Evolutionary conservation across 2,329 filamentous ascomycete genomes (phyloP).

Genomic region (Epichloe hybrida): DNA sequence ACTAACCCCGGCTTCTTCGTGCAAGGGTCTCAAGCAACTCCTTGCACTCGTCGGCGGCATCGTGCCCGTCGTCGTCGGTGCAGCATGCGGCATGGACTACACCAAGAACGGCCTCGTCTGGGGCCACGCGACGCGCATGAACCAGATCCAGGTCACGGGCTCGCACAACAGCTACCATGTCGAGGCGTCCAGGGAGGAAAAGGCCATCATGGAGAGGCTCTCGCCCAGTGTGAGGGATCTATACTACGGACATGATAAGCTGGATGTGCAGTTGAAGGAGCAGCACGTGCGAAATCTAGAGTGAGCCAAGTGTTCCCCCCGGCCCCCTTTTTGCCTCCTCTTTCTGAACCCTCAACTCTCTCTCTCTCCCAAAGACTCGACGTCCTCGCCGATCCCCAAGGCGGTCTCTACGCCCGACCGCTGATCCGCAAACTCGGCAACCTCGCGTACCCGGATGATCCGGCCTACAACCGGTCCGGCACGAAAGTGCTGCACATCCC

Average conservation of each 20-base stretch:
- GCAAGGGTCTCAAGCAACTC: background rate
- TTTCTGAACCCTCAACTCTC: background rate
- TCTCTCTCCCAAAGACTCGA: conserved; percentile 18
- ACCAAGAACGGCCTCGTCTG: conserved; percentile 19
- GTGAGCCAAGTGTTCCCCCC: no score
- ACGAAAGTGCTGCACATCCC: conserved; percentile 38
- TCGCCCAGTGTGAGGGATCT: conserved; percentile 24
- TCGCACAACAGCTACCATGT: conserved; percentile 39
- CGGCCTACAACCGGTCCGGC: conserved; percentile 26
- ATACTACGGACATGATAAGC: conserved; percentile 33
- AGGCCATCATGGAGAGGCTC: conserved; percentile 24
- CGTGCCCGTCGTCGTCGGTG: background rate
- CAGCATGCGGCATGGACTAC: conserved; percentile 6
- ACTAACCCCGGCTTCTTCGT: no score
- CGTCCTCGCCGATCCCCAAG: conserved; percentile 32
- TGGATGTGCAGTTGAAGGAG: conserved; percentile 29
- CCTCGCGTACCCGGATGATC: conserved; percentile 23
- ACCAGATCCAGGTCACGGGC: conserved; percentile 37
- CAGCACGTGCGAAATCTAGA: conserved; percentile 34
- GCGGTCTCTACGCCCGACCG: conserved; percentile 32
- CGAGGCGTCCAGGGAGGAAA: conserved; percentile 28
- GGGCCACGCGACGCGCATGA: conserved; percentile 28
- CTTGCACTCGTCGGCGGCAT: background rate
- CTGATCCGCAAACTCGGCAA: conserved; percentile 27
- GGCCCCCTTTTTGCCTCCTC: background rate